These are phyloP conservation scores for Lactarius quietus DNA, from an alignment of 768 basidiomycete species.

Conservation along the genomic window DNA sequence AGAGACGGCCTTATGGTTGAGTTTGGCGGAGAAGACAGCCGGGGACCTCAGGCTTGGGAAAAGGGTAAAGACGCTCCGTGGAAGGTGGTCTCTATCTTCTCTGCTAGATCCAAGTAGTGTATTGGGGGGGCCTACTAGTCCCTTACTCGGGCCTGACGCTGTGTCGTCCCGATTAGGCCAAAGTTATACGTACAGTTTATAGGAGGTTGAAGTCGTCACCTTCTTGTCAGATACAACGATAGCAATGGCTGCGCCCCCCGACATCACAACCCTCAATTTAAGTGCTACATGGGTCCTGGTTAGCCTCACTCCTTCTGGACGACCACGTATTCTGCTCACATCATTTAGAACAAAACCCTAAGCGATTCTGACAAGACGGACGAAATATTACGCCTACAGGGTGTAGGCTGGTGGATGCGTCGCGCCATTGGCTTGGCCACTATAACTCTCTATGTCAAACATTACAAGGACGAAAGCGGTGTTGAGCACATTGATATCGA, in stretches of 20 bases:
- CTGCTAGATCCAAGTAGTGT: conserved; percentile 28
- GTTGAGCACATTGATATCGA: conserved; percentile 65
- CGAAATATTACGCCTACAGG: conserved; percentile 63
- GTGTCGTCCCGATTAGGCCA: background rate
- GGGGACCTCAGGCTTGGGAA: conserved; percentile 85
- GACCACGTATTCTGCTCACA: background rate
- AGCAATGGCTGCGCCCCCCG: conserved; percentile 60
- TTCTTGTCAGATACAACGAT: too few species aligned
- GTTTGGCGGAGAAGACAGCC: conserved; percentile 73
- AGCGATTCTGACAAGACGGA: conserved; percentile 62
- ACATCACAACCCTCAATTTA: conserved; percentile 57
- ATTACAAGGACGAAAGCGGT: conserved; percentile 56
- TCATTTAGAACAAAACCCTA: conserved; percentile 59
- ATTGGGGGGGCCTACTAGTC: too few species aligned
- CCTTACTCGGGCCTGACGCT: background rate
- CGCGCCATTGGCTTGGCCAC: conserved; percentile 53
- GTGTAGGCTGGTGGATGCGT: conserved; percentile 69
- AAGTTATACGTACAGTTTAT: background rate
- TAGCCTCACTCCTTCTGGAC: conserved; percentile 14
- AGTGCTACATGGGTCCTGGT: conserved; percentile 65
- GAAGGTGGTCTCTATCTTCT: conserved; percentile 69
- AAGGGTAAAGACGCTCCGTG: conserved; percentile 77
- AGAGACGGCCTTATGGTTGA: conserved; percentile 80
- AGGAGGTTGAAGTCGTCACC: background rate
- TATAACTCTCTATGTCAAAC: conserved; percentile 55